phyloP scores from a whole-genome alignment of 371 early-diverging fungal genomes.

The Entomophthora muscae region DNA sequence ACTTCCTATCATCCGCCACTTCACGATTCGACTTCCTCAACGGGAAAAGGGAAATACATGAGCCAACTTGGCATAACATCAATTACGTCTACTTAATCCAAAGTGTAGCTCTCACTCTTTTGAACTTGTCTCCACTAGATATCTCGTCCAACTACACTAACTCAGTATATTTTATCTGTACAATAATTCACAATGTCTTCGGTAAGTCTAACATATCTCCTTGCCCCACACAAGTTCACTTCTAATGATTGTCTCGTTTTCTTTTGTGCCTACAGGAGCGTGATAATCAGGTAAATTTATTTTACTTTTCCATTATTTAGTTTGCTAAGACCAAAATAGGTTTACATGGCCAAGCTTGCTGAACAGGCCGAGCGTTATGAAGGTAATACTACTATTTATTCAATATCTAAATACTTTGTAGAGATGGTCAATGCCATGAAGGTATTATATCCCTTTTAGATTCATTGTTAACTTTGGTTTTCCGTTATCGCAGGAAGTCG shows the following conservation, averaged over 20 bases:
- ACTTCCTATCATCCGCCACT: background rate
- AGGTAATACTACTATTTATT: constrained; percentile 14
- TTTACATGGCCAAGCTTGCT: constrained; percentile 92
- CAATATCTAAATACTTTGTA: constrained; percentile 12
- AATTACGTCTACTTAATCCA: background rate
- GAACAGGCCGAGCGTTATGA: constrained; percentile 99
- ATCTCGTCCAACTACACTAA: background rate
- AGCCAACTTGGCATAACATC: background rate
- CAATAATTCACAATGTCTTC: background rate
- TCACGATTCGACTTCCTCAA: background rate
- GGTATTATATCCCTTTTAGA: constrained; percentile 17
- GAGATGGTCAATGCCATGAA: constrained; percentile 78
- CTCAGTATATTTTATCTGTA: background rate
- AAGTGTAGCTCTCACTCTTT: background rate
- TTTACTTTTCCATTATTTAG: constrained; percentile 5
- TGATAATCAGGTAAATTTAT: constrained; percentile 13
- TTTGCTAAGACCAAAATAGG: constrained; percentile 13
- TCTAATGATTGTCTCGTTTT: background rate
- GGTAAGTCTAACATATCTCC: background rate
- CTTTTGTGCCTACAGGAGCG: constrained; percentile 11
- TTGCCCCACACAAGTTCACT: background rate
- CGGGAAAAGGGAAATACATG: background rate
- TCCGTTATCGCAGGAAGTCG: constrained; percentile 10
- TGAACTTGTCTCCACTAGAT: background rate
- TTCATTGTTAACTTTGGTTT: background rate